Percentiles rank a stretch among this genome's conserved stretches.
Evolutionary conservation across 108 stramenopile species (phyloP).

Genomic region (Cylindrotheca closterium): DNA sequence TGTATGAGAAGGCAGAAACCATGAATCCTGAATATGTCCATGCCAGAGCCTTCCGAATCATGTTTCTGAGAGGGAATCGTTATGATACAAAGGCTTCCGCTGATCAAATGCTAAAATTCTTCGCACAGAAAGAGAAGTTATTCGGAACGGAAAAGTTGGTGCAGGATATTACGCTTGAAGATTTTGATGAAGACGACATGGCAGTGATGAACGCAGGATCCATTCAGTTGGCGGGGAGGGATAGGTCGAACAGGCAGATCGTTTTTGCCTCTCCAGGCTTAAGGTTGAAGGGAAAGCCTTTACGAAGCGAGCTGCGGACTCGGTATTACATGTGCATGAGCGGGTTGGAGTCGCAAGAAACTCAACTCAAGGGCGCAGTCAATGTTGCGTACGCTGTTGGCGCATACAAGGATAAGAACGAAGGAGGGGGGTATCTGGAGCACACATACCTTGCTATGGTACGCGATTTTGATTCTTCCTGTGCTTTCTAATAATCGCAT

Average conservation of each 20-base stretch:
- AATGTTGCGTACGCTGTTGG: neutral
- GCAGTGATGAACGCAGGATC: neutral
- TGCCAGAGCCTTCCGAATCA: neutral
- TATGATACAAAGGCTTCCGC: neutral
- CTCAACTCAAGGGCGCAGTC: neutral
- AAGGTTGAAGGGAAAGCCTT: neutral
- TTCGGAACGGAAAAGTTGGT: neutral
- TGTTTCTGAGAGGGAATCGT: neutral
- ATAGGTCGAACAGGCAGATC: neutral
- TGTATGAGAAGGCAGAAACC: neutral
- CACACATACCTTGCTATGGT: neutral
- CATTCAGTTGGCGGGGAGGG: neutral
- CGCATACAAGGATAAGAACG: neutral
- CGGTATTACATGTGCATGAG: neutral
- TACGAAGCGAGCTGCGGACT: neutral
- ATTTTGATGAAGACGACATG: conserved; percentile 9
- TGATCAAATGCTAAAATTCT: neutral
- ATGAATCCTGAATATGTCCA: conserved; percentile 1
- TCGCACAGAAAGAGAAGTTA: neutral
- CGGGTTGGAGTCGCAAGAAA: neutral
- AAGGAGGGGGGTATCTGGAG: neutral
- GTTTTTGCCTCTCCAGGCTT: neutral
- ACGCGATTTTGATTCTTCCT: too few relatives aligned
- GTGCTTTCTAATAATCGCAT: too few relatives aligned
- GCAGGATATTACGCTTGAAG: neutral